Evolutionary conservation across 441 rosid species (phyloP), one percentile per base, ranked within the genome.

Genomic region (Biscutella laevigata): DNA sequence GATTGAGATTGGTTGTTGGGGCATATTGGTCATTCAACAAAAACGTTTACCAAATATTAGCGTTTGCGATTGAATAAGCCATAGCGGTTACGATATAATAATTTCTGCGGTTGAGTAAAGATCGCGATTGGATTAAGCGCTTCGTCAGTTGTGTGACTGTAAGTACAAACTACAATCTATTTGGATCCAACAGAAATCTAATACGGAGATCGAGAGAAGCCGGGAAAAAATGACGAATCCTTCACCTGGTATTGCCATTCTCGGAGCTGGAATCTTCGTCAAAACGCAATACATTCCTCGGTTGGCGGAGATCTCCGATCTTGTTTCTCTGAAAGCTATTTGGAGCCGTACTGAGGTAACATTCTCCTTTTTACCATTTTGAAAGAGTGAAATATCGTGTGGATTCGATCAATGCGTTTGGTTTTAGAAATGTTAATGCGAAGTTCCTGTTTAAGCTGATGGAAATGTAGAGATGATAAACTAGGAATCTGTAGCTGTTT

Each of bases 261-360:
- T 86, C 42, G 96, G 96, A 49, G 94, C 92, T 25, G 96, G 96
- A 47, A 92, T 82, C 82, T 92, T 88, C 78, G 95, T 88, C 37
- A 88, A 72, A 55, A 77, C 82, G 16, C 95, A 88, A 56, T 92
- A 92, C 76, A 74, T 92, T 55, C 95, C 98, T 0, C 69, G 95
- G 48, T 77, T 88, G 8, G 70, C 89, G 28, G 95, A 92, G 82
- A 84, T 92, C 75, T 77, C 98, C 44, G 57, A 80, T 80, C 84
- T 81, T 59, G 57, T 92, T 40, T 38, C 34, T 49, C 71, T 92
- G 38, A 83, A 74, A 51, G 69, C 73, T 45, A 88, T 92, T 42
- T 92, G 98, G 98, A 92, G 98, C 71, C 94, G 98, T 30, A 44
- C 86, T 1, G 78, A 83, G 89, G 98, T 88, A 62, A 21, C 51